A percentile compares a stretch with the other conserved stretches of the same genome.
Conservation (phyloP, 2,329 filamentous ascomycete species). For the Neofusicoccum ribis region DNA sequence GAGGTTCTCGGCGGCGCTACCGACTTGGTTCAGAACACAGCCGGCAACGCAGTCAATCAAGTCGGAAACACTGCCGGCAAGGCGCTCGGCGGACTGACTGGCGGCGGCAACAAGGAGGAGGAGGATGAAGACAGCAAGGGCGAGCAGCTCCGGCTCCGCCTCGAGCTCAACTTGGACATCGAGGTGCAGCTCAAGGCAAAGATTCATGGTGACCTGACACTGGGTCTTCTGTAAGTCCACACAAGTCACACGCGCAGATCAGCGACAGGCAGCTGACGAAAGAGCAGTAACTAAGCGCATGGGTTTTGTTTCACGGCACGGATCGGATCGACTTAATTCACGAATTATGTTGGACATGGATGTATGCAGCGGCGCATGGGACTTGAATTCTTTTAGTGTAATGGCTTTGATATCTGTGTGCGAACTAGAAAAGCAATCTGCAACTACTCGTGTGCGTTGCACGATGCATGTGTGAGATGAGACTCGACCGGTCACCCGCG, state of each 20-base stretch:
- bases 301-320: neutral
- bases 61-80: slow-evolving; percentile 48
- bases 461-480: neutral
- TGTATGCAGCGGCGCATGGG: slow-evolving; percentile 11
- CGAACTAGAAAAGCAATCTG: slow-evolving; percentile 15
- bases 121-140: slow-evolving; percentile 42
- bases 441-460: neutral
- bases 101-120: slow-evolving; percentile 35
- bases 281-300: slow-evolving; percentile 19
- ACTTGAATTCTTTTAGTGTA: neutral
- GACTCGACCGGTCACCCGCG: neutral
- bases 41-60: slow-evolving; percentile 51
- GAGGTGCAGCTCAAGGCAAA: slow-evolving; percentile 66
- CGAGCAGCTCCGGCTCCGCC: slow-evolving; percentile 56
- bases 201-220: slow-evolving; percentile 64
- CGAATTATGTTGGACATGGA: slow-evolving; percentile 7
- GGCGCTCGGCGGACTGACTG: slow-evolving; percentile 50
- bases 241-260: neutral
- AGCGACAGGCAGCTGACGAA: neutral
- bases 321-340: neutral
- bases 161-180: slow-evolving; percentile 64
- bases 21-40: slow-evolving; percentile 59
- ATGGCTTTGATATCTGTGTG: neutral
- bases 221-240: slow-evolving; percentile 52
- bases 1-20: slow-evolving; percentile 54